Evolutionary conservation across 129 eudicot species (phyloP), one percentile per base, ranked within the genome.

Genomic region (Rutidosis leptorrhynchoides): DNA sequence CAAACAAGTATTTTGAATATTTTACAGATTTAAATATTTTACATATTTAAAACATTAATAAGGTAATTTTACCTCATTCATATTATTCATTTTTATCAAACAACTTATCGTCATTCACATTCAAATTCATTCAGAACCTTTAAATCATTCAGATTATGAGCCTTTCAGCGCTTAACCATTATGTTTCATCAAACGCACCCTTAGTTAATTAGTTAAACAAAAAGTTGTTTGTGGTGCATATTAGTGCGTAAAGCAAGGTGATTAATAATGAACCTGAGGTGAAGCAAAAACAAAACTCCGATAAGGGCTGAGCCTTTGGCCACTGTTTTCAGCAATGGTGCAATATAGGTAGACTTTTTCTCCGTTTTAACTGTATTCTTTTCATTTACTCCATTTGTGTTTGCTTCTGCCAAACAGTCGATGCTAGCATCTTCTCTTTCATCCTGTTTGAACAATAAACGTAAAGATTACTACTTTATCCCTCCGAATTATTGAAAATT

Each of bases 301-400:
- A 82, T 72, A 58, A 87, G 72, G 70, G 95, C 89, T 7, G 89
- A 78, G 82, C 95, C 89, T 84, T 77, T 81, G 51, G 78, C 89
- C 33, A 83, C 84, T 63, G 83, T 69, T 51, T 79, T 83, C 40
- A 87, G 68, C 62, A 86, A 49, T 63, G 82, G 80, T 49, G 65
- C 70, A 35, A 62, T 72, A 26, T 58, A 42, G 21, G 49, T 65
- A 8, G 63, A 76, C 69, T 76, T 78, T 43, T 24, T 62, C 35
- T 51, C 76, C 6, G 54, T 56, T 14, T 17, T 56, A n/a, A 29
- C 76, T 8, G 23, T 37, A 26, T 32, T 55, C 5, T 45, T 75
- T 28, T 61, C 67, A 28, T 51, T 45, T 26, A 14, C 53, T 57
- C 49, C 62, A 2, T 77, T 57, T 46, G 78, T 70, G 68, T 17